Evolutionary conservation across 371 early-diverging fungal species (phyloP).

Genomic region (Zancudomyces culisetae): DNA sequence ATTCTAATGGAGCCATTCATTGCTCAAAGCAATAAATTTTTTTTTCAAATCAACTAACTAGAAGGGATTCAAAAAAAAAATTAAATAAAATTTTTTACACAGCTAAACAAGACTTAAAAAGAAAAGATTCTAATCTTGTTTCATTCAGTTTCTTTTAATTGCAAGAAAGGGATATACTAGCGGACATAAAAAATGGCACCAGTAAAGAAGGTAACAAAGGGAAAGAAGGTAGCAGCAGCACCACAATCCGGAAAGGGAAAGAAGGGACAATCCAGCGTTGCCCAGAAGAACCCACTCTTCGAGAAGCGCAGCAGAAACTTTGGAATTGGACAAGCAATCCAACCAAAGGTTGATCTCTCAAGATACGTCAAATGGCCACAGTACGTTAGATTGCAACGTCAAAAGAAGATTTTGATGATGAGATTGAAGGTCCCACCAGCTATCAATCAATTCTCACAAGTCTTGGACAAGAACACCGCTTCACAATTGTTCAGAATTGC

Average conservation of each 20-base stretch:
- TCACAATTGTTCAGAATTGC: slow-evolving; percentile 90
- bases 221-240: slow-evolving; percentile 86
- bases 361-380: slow-evolving; percentile 96
- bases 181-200: not conserved
- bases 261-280: slow-evolving; percentile 37
- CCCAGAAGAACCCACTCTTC: slow-evolving; percentile 67
- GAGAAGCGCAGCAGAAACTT: slow-evolving; percentile 86
- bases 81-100: too few species aligned
- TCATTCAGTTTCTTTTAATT: too few species aligned
- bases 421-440: slow-evolving; percentile 99
- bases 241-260: slow-evolving; percentile 59
- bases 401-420: slow-evolving; percentile 88
- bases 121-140: too few species aligned
- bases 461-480: slow-evolving; percentile 93
- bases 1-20: too few species aligned
- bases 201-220: slow-evolving; percentile 14
- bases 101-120: too few species aligned
- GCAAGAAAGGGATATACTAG: not conserved
- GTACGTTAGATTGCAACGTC: slow-evolving; percentile 93
- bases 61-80: too few species aligned
- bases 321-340: slow-evolving; percentile 86
- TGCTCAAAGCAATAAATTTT: too few species aligned
- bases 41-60: too few species aligned
- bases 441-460: slow-evolving; percentile 98
- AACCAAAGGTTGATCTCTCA: slow-evolving; percentile 85